Evolutionary conservation across 257 asterid species (phyloP), one percentile per base, ranked within the genome.

Genomic region (Penstemon davidsonii): DNA sequence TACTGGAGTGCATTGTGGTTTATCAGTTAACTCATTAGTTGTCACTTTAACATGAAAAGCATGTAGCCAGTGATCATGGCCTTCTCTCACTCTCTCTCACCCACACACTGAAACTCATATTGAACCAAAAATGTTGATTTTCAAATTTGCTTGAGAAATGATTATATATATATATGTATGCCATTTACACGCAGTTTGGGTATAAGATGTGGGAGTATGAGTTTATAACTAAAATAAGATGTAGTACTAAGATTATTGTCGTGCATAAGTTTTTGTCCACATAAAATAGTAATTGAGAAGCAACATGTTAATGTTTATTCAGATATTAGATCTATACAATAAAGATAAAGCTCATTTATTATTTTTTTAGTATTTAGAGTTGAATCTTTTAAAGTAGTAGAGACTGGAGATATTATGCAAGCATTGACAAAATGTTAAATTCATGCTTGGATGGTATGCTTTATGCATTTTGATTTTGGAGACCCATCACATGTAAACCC

Each of bases 1-100:
- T 62, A 58, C 71, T 69, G 19, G 60, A 50, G 18, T 63, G 44
- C 56, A 60, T 66, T 51, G 41, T 49, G 54, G 49, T 53, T 64
- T 11, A 19, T 58, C 76, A 60, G 69, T 44, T 60, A 64, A 50
- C 40, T 49, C 39, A 4, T 38, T n/a, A 9, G 10, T 37, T 80
- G 55, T 43, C 44, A 42, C 18, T 47, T 18, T 41, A 60, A 51
- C 19, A 9, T 19, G 68, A 13, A 66, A 57, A 57, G 10, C 50
- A 36, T 50, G 56, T 65, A 42, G 42, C 64, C 39, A n/a, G 52
- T 62, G 68, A 43, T 11, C 13, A 13, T 12, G 39, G 41, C 18
- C n/a, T 56, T 49, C 74, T 45, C 50, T n/a, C 55, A 4, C 38
- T 25, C 33, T 4, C 3, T 1, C 9, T 46, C 56, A 25, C 52